These are phyloP conservation scores for Quercus tomentella DNA, from an alignment of 331 rosid species.

Conservation along the genomic window DNA sequence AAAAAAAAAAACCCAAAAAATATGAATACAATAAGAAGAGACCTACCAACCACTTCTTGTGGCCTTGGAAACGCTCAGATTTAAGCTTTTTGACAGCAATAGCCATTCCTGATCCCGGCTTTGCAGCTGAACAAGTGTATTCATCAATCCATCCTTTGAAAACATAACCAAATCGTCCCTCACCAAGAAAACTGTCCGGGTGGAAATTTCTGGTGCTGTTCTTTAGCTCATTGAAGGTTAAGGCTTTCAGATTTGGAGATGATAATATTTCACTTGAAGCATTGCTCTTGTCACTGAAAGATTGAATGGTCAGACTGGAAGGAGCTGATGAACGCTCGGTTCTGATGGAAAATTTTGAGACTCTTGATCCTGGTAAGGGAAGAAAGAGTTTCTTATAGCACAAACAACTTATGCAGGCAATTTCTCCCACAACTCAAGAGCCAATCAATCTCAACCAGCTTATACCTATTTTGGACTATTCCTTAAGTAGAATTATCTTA, in stretches of 20 bases:
- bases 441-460: neutral
- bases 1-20: neutral
- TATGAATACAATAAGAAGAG: neutral
- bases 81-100: constrained; percentile 67
- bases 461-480: neutral
- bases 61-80: constrained; percentile 63
- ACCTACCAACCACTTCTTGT: constrained; percentile 67
- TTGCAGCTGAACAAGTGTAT: constrained; percentile 30
- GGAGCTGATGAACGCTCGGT: constrained; percentile 36
- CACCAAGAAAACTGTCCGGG: constrained; percentile 59
- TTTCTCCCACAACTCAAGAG: neutral
- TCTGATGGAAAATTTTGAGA: constrained; percentile 35
- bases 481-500: too few relatives aligned
- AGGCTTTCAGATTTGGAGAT: constrained; percentile 48
- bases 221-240: constrained; percentile 49
- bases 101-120: constrained; percentile 60
- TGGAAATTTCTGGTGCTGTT: constrained; percentile 60
- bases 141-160: constrained; percentile 72
- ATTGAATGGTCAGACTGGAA: constrained; percentile 44
- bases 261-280: constrained; percentile 66
- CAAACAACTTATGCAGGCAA: neutral
- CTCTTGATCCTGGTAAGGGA: constrained; percentile 24
- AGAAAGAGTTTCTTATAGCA: constrained; percentile 3
- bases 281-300: constrained; percentile 50
- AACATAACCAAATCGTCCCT: constrained; percentile 67